Conservation (phyloP, 495 filamentous ascomycete species). For the Aspergillus sclerotioniger region DNA sequence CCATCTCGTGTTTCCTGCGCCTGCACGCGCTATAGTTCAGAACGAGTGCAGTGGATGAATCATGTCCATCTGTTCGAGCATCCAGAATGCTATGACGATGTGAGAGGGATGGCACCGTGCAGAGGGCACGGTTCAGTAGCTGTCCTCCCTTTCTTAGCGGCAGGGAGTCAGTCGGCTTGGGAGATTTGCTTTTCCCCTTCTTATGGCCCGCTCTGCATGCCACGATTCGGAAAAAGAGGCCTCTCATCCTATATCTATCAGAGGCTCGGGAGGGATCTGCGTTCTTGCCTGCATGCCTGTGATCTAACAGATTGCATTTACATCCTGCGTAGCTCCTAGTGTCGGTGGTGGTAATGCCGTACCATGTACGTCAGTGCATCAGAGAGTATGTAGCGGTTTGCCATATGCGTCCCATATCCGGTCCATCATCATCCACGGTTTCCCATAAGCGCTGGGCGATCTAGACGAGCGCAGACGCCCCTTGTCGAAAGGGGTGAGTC, state of each 20-base stretch:
- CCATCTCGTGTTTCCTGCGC: slow-evolving; percentile 1
- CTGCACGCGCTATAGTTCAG: not conserved
- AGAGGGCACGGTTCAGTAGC: slow-evolving; percentile 1
- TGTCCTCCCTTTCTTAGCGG: not conserved
- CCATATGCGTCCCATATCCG: not conserved
- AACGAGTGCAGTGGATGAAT: not conserved
- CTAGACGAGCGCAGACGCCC: not conserved
- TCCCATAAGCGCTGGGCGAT: not conserved
- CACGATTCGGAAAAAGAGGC: not conserved
- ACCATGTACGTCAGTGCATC: slow-evolving; percentile 5
- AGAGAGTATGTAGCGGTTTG: not conserved
- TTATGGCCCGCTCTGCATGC: not conserved
- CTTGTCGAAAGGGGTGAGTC: slow-evolving; percentile 13
- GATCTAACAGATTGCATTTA: slow-evolving; percentile 11
- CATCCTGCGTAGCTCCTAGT: slow-evolving; percentile 1
- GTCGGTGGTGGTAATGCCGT: slow-evolving; percentile 3
- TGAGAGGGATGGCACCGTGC: slow-evolving; percentile 3
- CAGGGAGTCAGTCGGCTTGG: not conserved
- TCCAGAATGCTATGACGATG: not conserved
- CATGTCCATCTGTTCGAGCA: not conserved
- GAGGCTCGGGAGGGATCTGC: slow-evolving; percentile 22
- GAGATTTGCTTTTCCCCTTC: slow-evolving; percentile 1
- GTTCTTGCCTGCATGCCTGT: slow-evolving; percentile 18
- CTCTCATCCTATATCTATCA: slow-evolving; percentile 9
- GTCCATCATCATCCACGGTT: not conserved